Conservation (phyloP, 352 stramenopile genomes). For the Globisporangium perplexum region DNA sequence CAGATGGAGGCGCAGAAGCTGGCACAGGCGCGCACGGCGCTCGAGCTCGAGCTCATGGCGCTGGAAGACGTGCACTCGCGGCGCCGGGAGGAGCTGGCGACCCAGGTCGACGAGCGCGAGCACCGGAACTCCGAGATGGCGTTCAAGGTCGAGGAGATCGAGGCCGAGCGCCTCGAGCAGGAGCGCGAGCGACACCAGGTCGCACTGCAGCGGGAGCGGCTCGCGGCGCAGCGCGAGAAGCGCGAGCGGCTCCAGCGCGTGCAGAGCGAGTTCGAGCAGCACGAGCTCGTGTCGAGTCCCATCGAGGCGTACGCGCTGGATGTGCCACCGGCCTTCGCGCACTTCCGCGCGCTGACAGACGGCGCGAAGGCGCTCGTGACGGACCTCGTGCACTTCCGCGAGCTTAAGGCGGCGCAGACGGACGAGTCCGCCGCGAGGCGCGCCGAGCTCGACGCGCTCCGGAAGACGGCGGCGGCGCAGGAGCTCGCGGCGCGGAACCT, state of each 20-base stretch:
- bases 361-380: slow-evolving; percentile 32
- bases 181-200: slow-evolving; percentile 36
- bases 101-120: slow-evolving; percentile 22
- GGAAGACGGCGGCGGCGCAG: slow-evolving; percentile 21
- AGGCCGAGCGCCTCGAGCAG: slow-evolving; percentile 43
- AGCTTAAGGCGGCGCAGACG: slow-evolving; percentile 47
- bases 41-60: slow-evolving; percentile 50
- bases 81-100: slow-evolving; percentile 33
- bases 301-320: slow-evolving; percentile 58
- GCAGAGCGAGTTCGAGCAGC: slow-evolving; percentile 59
- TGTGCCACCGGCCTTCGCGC: slow-evolving; percentile 21
- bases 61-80: slow-evolving; percentile 47
- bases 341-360: slow-evolving; percentile 28
- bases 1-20: slow-evolving; percentile 58
- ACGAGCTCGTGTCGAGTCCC: slow-evolving; percentile 52
- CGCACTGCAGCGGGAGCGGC: slow-evolving; percentile 34
- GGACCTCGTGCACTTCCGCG: slow-evolving; percentile 55
- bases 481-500: slow-evolving; percentile 47
- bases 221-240: slow-evolving; percentile 39
- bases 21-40: slow-evolving; percentile 20
- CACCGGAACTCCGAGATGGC: slow-evolving; percentile 31
- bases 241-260: slow-evolving; percentile 51
- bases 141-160: slow-evolving; percentile 39
- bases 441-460: slow-evolving; percentile 22
- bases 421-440: slow-evolving; percentile 32